Base-by-base conservation (phyloP, 108 stramenopile species). In the Discostella pseudostelligera region DNA sequence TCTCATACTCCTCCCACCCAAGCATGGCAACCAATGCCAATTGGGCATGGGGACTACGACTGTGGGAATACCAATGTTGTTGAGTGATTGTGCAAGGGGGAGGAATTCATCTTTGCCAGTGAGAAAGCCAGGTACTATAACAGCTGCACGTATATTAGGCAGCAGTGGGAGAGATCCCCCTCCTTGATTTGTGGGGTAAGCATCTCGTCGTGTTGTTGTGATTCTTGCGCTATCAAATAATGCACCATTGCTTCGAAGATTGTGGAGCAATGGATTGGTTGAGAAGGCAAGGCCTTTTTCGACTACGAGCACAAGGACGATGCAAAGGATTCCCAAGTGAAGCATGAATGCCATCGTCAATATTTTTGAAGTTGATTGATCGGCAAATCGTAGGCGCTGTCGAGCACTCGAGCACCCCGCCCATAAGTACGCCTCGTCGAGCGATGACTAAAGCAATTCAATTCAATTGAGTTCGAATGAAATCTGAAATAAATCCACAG, bases 11-110 rank as follows among this genome's bases (percentile, higher is more conserved):
- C 87, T 72, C 13, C 87, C 87, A 17, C 87, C 87, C 1, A 89
- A 24, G 54, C 84, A 86, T 37, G 85, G 82, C 9, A 89, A 39
- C 87, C 87, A 89, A 65, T 89, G 85, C 83, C 85, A 86, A 49
- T 76, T 76, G 17, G 83, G 78, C 83, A 89, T 86, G 14, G 87
- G 87, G 0, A 84, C 81, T 1, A 81, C 80, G 2, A 86, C 83
- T 5, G 83, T 77, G 3, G 83, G 83, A 13, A 89, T 72, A 29
- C 85, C 87, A 17, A 71, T 73, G 2, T 68, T 56, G 11, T 61
- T 78, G 9, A 89, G 67, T 5, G 68, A 61, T 26, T 70, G 39
- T 7, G 78, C 75, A 11, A 89, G 48, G 9, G 63, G 57, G 7
- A 63, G 14, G 36, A 89, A 84, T 24, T 89, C 87, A 47, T 74